Base-by-base conservation (phyloP, 2,329 filamentous ascomycete species). In the Epichloe hybrida region DNA sequence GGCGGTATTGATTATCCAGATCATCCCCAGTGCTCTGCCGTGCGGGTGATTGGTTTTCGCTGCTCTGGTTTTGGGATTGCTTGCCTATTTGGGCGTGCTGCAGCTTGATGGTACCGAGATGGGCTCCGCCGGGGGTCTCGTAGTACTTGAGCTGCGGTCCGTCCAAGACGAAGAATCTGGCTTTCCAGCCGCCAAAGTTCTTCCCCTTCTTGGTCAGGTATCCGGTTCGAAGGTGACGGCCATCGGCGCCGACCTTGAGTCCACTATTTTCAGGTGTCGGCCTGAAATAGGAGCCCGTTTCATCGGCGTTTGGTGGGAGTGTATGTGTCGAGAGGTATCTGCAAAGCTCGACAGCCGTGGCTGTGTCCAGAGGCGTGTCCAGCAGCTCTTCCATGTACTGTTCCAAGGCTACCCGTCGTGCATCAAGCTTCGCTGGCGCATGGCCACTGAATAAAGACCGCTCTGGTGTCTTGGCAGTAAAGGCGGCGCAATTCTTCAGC, bases 121-220 rank as follows among this genome's bases (percentile, higher is more conserved):
- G 88, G 15, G 88, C 82, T 43, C 93, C 93, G 46, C 91, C 90
- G 3, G 88, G 21, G 89, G 85, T 81, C 67, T 98, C 93, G 60
- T 87, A 97, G 64, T 98, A 98, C 60, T 86, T 89, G 59, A 98
- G 52, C 34, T 48, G 49, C n/a, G 77, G 76, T 0, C 78, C 76
- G 49, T 80, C 76, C 12, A 81, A 70, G 21, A 80, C 69, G 60
- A 83, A 83, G 61, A 80, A 82, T 36, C 80, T 71, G 11, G 89
- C 90, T 68, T 98, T 98, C 93, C 93, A 98, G 46, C 93, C 93
- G 48, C 93, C 93, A 69, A 98, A 98, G 62, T 97, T 97, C 74
- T 98, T 98, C 46, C 93, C 93, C 58, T 87, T 81, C 71, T 98
- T 98, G 2, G 93, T 97, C 47, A 98, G 72, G 66, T 97, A 98